phyloP scores from a whole-genome alignment of 257 asterid genomes.

The Ehretia macrophylla region DNA sequence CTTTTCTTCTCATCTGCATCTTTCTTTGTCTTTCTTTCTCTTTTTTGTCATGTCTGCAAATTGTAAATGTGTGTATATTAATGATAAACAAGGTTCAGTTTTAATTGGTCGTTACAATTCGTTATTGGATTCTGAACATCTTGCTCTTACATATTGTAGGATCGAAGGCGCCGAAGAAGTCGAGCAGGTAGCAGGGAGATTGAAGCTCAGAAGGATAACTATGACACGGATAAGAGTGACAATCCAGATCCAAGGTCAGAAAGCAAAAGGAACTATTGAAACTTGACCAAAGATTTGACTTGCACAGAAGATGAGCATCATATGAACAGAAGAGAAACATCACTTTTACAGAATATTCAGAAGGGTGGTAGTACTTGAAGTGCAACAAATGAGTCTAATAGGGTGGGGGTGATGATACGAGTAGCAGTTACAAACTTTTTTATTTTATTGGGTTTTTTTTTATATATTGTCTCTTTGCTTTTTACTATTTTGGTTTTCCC shows the following conservation, averaged over 20 bases:
- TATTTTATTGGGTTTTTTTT: too few species aligned
- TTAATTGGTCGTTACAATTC: too few species aligned
- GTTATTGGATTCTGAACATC: not conserved
- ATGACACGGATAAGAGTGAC: conserved; percentile 82
- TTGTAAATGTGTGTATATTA: too few species aligned
- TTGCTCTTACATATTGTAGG: conserved; percentile 30
- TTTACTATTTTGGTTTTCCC: too few species aligned
- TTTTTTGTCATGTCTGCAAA: too few species aligned
- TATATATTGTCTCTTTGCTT: not conserved
- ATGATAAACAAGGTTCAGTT: too few species aligned
- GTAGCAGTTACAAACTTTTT: too few species aligned
- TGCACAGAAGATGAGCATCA: conserved; percentile 5
- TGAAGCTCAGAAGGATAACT: conserved; percentile 50
- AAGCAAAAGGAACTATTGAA: conserved; percentile 31
- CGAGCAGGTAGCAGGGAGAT: conserved; percentile 61
- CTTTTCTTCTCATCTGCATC: too few species aligned
- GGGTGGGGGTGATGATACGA: too few species aligned
- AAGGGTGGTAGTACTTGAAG: not conserved
- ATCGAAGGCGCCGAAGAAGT: conserved; percentile 74
- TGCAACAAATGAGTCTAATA: too few species aligned
- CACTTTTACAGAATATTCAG: conserved; percentile 3
- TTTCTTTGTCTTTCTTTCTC: too few species aligned
- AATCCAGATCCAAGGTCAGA: conserved; percentile 49
- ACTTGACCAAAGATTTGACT: conserved; percentile 2
- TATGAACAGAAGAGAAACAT: conserved; percentile 11